Conservation (phyloP, 2,329 filamentous ascomycete species). For the Alternaria arbusti region DNA sequence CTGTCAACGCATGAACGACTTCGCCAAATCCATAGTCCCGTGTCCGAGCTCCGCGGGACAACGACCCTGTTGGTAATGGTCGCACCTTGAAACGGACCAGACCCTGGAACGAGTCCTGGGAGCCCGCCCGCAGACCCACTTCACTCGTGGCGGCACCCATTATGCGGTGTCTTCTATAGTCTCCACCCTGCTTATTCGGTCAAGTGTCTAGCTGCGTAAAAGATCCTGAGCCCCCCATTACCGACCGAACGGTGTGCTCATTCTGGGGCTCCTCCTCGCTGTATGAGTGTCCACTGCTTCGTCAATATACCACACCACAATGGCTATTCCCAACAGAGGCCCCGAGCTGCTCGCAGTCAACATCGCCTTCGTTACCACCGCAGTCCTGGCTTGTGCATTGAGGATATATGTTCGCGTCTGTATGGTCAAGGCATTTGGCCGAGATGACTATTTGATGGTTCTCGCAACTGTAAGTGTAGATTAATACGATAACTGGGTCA, state of each 20-base stretch:
- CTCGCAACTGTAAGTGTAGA: slow-evolving; percentile 34
- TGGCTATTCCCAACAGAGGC: slow-evolving; percentile 43
- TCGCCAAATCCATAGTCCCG: background rate
- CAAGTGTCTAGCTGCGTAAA: slow-evolving; percentile 20
- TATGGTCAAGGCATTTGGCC: slow-evolving; percentile 45
- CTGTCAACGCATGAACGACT: slow-evolving; percentile 12
- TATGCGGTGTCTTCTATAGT: slow-evolving; percentile 18
- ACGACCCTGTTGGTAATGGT: slow-evolving; percentile 16
- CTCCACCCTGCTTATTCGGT: slow-evolving; percentile 13
- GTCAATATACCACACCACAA: slow-evolving; percentile 15
- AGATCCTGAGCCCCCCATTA: slow-evolving; percentile 12
- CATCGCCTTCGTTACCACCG: slow-evolving; percentile 33
- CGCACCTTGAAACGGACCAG: slow-evolving; percentile 28
- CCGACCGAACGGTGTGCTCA: background rate
- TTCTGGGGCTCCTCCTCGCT: slow-evolving; percentile 11
- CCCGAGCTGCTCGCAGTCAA: slow-evolving; percentile 41
- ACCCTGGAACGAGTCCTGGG: slow-evolving; percentile 19
- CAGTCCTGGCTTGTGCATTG: slow-evolving; percentile 33
- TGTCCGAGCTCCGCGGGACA: slow-evolving; percentile 15
- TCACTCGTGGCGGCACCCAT: slow-evolving; percentile 25
- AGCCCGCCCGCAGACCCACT: slow-evolving; percentile 24
- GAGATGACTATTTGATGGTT: slow-evolving; percentile 47
- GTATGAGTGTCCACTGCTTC: slow-evolving; percentile 3
- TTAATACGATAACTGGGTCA: background rate
- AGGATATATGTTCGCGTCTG: slow-evolving; percentile 39